Evolutionary conservation across 306 rosid genomes (phyloP), one percentile per base, ranked within the genome.

Genomic region (Aeschynomene evenia): DNA sequence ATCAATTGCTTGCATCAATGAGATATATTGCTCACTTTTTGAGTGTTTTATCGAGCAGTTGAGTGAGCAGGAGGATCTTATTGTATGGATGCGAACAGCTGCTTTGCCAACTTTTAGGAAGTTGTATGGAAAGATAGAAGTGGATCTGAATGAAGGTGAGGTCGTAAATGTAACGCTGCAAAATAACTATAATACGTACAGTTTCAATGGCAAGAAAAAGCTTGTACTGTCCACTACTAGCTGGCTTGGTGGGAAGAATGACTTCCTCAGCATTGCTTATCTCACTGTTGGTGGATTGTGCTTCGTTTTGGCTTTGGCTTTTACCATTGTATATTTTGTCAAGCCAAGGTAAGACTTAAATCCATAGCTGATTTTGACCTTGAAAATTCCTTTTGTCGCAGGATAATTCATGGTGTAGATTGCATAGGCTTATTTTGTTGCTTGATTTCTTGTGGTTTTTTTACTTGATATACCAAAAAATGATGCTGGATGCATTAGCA

Each of bases 71-170:
- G 95, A 88, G 74, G 89, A 88, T 80, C 91, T 88, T 42, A 88
- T 88, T 75, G 95, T 88, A 33, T 88, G 95, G 95, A 88, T 88
- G 95, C 80, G 95, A 68, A 86, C 95, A 20, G 95, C 95, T 20
- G 95, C 95, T 18, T 76, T 88, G 76, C 95, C 95, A 50, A 88
- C 95, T 36, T 88, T 88, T 70, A 84, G 91, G 77, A 88, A 88
- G 77, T 60, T 88, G 82, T 88, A 88, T 16, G 95, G 95, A 72
- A 86, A 61, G 83, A 86, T 88, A 73, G 89, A 86, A 75, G 79
- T 51, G 76, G 91, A 88, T 76, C 88, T 88, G 7, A 54, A 82
- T 71, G 48, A 1, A 70, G 61, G 72, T 76, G 91, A 86, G 51
- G 8, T 0, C 14, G 37, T 88, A 57, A 4, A 15, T 4, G 91